phyloP scores from a whole-genome alignment of 2,329 filamentous ascomycete species.

The Aureobasidium namibiae region DNA sequence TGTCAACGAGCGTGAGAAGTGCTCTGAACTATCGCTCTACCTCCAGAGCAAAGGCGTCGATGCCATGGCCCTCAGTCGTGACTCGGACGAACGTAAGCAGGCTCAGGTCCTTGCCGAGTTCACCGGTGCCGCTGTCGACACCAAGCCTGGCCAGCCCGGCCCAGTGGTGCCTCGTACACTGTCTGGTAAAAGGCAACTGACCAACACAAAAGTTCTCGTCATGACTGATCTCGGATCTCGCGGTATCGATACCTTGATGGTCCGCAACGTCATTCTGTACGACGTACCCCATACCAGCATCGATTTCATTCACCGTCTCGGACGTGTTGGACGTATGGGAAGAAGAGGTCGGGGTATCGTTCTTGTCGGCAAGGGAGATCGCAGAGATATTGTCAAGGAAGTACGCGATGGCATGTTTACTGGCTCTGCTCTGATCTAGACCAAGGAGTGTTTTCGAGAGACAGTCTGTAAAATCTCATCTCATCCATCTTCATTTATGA shows the following conservation, averaged over 20 bases:
- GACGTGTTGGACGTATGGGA: constrained; percentile 86
- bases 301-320: constrained; percentile 94
- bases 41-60: constrained; percentile 80
- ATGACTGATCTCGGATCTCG: constrained; percentile 88
- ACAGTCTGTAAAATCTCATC: not conserved
- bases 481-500: not conserved
- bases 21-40: constrained; percentile 70
- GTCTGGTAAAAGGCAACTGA: constrained; percentile 41
- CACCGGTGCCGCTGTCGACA: constrained; percentile 36
- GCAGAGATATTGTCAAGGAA: constrained; percentile 83
- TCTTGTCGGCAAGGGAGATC: constrained; percentile 78
- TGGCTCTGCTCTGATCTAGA: constrained; percentile 42
- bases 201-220: constrained; percentile 83
- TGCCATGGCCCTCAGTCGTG: constrained; percentile 74
- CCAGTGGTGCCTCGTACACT: not conserved
- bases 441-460: too few species aligned
- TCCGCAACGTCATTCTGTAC: constrained; percentile 86
- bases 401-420: constrained; percentile 66
- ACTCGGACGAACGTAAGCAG: constrained; percentile 70
- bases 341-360: constrained; percentile 83
- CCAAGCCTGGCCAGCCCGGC: constrained; percentile 1
- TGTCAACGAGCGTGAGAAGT: constrained; percentile 90
- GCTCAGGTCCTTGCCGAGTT: constrained; percentile 71
- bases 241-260: constrained; percentile 88
- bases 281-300: constrained; percentile 97